Conservation (phyloP, 2,329 filamentous ascomycete genomes). For the Arthrobotrys sphaeroides region DNA sequence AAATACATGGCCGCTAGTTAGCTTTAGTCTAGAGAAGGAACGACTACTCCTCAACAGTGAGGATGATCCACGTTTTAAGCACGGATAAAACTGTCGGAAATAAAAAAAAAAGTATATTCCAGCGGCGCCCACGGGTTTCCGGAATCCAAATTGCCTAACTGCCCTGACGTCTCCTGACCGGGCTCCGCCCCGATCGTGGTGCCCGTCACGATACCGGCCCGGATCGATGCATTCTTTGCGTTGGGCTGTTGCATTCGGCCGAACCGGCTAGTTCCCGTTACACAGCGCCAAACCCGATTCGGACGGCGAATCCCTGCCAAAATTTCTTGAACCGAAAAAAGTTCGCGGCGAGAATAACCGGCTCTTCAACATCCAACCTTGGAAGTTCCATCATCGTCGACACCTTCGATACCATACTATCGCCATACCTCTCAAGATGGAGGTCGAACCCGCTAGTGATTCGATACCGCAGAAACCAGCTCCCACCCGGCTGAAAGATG, state of each 20-base stretch:
- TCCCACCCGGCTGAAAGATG: slow-evolving; percentile 72
- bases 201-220: no score
- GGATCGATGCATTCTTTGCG: background rate
- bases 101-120: no score
- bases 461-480: slow-evolving; percentile 11
- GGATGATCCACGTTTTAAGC: no score
- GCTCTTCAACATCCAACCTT: background rate
- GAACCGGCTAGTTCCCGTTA: slow-evolving; percentile 23
- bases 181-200: background rate
- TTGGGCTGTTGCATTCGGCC: slow-evolving; percentile 16
- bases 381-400: slow-evolving; percentile 9
- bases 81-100: no score
- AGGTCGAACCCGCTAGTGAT: slow-evolving; percentile 7
- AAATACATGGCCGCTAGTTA: no score
- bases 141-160: background rate
- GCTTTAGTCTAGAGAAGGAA: no score
- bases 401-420: background rate
- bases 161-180: background rate
- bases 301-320: slow-evolving; percentile 24
- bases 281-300: slow-evolving; percentile 18
- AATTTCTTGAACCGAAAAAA: slow-evolving; percentile 40
- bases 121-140: background rate
- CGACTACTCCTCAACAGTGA: no score
- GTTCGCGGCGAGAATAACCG: slow-evolving; percentile 15
- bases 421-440: slow-evolving; percentile 19